Percentiles rank a stretch among this genome's conserved stretches.
Conservation (phyloP, 208 protist species). For the Wallacemonas sp. region DNA sequence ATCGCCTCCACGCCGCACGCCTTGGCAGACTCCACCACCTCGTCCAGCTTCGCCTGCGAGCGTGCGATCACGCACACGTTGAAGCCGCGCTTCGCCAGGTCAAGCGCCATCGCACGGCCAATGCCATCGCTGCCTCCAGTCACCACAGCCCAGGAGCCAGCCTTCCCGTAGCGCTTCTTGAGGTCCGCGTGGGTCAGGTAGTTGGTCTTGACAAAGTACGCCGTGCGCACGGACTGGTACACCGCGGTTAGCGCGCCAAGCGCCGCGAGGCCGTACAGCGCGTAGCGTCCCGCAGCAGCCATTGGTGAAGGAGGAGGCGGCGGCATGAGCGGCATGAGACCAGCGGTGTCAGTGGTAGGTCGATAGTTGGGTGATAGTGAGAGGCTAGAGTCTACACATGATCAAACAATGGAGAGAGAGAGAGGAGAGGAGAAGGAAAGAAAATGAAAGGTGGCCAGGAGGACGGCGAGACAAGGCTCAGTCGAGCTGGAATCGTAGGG, state of each 20-base stretch:
- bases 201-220: constrained; percentile 24
- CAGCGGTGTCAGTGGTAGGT: too few relatives aligned
- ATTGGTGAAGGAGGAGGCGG: not conserved
- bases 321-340: too few relatives aligned
- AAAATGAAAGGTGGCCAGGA: too few relatives aligned
- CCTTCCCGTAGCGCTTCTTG: constrained; percentile 39
- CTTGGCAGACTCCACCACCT: constrained; percentile 41
- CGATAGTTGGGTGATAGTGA: too few relatives aligned
- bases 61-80: constrained; percentile 76
- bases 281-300: not conserved
- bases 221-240: constrained; percentile 18
- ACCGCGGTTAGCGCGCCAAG: constrained; percentile 21
- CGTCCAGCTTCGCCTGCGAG: constrained; percentile 64
- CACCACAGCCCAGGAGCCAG: constrained; percentile 66
- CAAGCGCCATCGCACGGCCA: constrained; percentile 69
- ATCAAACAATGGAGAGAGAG: not conserved
- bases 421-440: not conserved
- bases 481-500: too few relatives aligned
- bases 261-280: constrained; percentile 14
- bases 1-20: constrained; percentile 42
- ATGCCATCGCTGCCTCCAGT: constrained; percentile 92
- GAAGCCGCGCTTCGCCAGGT: constrained; percentile 72
- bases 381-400: too few relatives aligned
- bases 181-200: constrained; percentile 22
- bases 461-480: too few relatives aligned